Evolutionary conservation across 768 basidiomycete genomes (phyloP).

Genomic region (Suillus ampliporus): DNA sequence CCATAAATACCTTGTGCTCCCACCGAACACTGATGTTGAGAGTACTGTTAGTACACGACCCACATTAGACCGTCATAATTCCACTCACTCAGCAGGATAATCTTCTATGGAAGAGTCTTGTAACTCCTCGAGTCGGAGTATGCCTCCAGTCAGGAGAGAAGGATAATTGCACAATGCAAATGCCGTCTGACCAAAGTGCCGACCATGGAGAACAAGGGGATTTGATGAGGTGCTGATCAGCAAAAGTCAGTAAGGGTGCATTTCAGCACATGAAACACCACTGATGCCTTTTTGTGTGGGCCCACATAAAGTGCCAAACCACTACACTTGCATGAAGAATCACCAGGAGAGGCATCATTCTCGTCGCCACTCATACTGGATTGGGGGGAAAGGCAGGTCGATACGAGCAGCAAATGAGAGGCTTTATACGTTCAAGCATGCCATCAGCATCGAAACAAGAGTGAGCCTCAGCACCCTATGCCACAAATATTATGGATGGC

Average conservation of each 20-base stretch:
- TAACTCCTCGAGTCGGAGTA: not conserved
- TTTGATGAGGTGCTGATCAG: not conserved
- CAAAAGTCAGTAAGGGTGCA: not conserved
- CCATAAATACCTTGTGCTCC: too few relatives aligned
- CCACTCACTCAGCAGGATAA: not conserved
- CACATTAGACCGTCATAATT: not conserved
- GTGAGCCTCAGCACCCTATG: not conserved
- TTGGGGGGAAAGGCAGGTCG: not conserved
- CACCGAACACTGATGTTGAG: not conserved
- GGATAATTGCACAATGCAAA: not conserved
- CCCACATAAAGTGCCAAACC: not conserved
- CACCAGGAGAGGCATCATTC: not conserved
- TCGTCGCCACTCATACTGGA: not conserved
- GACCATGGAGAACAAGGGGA: constrained; percentile 3
- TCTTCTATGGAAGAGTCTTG: not conserved
- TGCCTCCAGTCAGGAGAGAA: not conserved
- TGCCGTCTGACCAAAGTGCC: not conserved
- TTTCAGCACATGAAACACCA: not conserved
- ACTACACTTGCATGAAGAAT: not conserved
- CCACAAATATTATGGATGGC: not conserved
- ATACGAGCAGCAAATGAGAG: not conserved
- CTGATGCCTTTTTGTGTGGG: not conserved
- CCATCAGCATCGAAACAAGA: not conserved
- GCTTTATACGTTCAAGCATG: not conserved
- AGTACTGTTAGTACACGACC: not conserved